Evolutionary conservation across 2,329 filamentous ascomycete species (phyloP).

Genomic region (Boeremia lycopersici): DNA sequence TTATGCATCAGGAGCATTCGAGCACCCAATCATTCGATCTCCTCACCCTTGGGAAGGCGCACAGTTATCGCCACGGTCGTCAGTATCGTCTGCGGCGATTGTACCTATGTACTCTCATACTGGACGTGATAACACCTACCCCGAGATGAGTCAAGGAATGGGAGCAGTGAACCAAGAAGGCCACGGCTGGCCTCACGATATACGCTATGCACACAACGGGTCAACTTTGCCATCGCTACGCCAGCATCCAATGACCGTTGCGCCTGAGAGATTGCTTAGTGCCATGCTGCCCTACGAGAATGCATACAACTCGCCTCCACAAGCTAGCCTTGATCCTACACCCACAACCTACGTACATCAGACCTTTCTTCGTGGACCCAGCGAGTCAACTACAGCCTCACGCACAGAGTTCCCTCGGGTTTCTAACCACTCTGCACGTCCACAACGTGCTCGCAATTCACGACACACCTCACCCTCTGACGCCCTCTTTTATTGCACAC

Average conservation of each 20-base stretch:
- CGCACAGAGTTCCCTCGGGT: conserved; percentile 7
- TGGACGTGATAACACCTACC: conserved; percentile 35
- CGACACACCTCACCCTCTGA: conserved; percentile 24
- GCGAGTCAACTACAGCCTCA: conserved; percentile 21
- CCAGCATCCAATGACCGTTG: conserved; percentile 38
- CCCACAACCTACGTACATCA: conserved; percentile 20
- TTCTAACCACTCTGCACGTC: conserved; percentile 4
- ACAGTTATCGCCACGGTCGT: conserved; percentile 42
- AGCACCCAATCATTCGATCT: conserved; percentile 40
- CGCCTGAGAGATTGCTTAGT: conserved; percentile 37
- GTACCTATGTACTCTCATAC: conserved; percentile 45
- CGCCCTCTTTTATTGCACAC: conserved; percentile 67
- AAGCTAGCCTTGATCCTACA: conserved; percentile 10
- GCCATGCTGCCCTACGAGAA: conserved; percentile 29
- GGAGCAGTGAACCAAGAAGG: conserved; percentile 29
- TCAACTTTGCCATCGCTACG: conserved; percentile 18
- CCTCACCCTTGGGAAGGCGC: conserved; percentile 39
- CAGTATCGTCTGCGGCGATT: conserved; percentile 37
- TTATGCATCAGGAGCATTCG: conserved; percentile 41
- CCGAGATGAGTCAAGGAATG: conserved; percentile 25
- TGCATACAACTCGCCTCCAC: neutral
- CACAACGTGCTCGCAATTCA: conserved; percentile 16
- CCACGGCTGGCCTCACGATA: conserved; percentile 35
- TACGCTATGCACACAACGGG: conserved; percentile 22
- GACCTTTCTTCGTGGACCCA: conserved; percentile 18